These are phyloP conservation scores for Leccinum proliferum DNA, from an alignment of 1,284 basidiomycete species.

Conservation along the genomic window DNA sequence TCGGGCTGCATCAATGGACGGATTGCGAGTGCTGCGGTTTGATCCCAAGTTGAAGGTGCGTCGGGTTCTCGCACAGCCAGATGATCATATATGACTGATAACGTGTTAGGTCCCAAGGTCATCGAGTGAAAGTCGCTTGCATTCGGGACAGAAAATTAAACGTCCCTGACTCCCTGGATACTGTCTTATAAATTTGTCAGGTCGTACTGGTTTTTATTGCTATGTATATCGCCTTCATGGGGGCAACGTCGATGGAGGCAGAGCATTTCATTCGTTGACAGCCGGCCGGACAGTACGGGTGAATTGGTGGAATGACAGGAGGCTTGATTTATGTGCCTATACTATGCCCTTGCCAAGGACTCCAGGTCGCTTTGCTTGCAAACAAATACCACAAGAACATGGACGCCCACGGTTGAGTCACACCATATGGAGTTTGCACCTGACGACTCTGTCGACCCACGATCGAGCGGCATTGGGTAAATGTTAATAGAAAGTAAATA, in stretches of 20 bases:
- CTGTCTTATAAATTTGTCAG: not conserved
- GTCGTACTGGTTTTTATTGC: not conserved
- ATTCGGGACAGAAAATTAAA: not conserved
- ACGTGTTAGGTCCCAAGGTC: constrained; percentile 38
- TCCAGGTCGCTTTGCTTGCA: not conserved
- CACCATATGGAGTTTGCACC: no score
- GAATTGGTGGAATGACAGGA: not conserved
- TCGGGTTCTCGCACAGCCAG: not conserved
- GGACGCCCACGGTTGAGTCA: no score
- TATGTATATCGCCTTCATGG: not conserved
- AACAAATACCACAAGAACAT: no score
- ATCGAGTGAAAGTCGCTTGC: constrained; percentile 36
- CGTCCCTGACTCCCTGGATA: no score
- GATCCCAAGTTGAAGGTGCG: constrained; percentile 54
- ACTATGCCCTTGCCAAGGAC: not conserved
- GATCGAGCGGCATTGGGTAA: not conserved
- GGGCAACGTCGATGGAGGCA: not conserved
- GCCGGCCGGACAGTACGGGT: not conserved
- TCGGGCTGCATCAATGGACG: constrained; percentile 74
- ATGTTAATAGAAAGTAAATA: not conserved
- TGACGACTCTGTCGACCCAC: no score
- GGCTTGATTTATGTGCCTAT: not conserved
- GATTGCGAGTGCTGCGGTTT: constrained; percentile 77
- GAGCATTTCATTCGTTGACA: not conserved
- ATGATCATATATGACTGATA: not conserved